Percentiles rank a stretch among this genome's conserved stretches.
Evolutionary conservation across 2,329 filamentous ascomycete genomes (phyloP).

Genomic region (Phialophora chinensis): DNA sequence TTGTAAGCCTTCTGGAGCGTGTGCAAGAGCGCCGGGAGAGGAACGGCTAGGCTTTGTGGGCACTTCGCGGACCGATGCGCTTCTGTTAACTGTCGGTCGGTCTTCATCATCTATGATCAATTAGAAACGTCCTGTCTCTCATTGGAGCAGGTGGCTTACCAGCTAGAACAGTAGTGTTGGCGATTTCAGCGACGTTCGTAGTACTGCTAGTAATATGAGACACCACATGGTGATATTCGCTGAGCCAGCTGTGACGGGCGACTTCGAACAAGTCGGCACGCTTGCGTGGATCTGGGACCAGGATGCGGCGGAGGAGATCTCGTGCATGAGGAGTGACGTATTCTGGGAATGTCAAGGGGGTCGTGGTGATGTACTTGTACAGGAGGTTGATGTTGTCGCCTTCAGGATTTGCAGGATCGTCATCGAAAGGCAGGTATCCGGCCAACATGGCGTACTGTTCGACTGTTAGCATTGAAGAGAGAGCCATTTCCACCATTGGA

Average conservation of each 20-base stretch:
- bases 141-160: slow-evolving; percentile 48
- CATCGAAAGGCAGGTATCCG: slow-evolving; percentile 95
- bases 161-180: slow-evolving; percentile 73
- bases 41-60: slow-evolving; percentile 24
- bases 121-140: slow-evolving; percentile 7
- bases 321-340: slow-evolving; percentile 97
- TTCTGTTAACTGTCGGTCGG: slow-evolving; percentile 72
- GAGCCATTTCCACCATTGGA: slow-evolving; percentile 2
- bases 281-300: slow-evolving; percentile 93
- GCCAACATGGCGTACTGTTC: slow-evolving; percentile 98
- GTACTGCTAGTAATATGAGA: slow-evolving; percentile 96
- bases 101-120: slow-evolving; percentile 55
- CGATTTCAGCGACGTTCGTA: slow-evolving; percentile 83
- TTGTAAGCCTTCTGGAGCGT: slow-evolving; percentile 29
- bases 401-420: slow-evolving; percentile 96
- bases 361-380: slow-evolving; percentile 99
- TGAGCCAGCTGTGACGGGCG: slow-evolving; percentile 95
- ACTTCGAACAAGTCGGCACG: slow-evolving; percentile 97
- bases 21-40: slow-evolving; percentile 52
- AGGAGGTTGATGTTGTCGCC: slow-evolving; percentile 98
- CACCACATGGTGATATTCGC: slow-evolving; percentile 94
- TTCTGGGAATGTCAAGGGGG: slow-evolving; percentile 95
- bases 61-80: slow-evolving; percentile 84
- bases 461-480: slow-evolving; percentile 23
- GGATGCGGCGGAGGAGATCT: slow-evolving; percentile 87